A percentile compares a stretch with the other conserved stretches of the same genome.
Conservation (phyloP, 139 green algal genomes). For the Yamagishiella unicocca region DNA sequence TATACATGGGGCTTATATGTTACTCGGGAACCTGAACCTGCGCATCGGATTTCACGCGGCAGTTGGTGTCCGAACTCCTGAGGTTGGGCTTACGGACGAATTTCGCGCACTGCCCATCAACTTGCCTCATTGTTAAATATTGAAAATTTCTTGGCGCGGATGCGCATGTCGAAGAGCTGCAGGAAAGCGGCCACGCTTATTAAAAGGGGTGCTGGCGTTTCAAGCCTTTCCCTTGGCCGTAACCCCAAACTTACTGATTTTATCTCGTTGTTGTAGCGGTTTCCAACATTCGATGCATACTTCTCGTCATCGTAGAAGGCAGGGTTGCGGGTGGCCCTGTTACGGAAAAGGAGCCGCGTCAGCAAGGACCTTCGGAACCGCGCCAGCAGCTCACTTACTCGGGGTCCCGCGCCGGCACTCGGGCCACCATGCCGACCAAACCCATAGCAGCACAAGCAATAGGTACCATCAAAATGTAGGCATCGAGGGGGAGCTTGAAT, state of each 20-base stretch:
- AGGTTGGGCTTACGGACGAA: too few relatives aligned
- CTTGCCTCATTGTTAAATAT: conserved; percentile 16
- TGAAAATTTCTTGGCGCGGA: conserved; percentile 8
- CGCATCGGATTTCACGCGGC: too few relatives aligned
- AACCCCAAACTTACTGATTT: neutral
- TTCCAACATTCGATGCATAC: neutral
- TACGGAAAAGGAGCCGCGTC: neutral
- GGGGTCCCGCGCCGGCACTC: neutral
- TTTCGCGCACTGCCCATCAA: too few relatives aligned
- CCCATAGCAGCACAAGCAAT: conserved; percentile 8
- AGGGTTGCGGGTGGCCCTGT: conserved; percentile 10
- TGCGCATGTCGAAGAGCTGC: conserved; percentile 30
- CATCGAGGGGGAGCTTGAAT: conserved; percentile 22
- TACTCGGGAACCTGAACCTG: too few relatives aligned
- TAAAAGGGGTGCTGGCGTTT: neutral
- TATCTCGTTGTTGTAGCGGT: neutral
- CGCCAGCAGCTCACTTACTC: neutral
- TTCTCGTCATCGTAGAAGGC: conserved; percentile 19
- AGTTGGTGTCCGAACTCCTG: too few relatives aligned
- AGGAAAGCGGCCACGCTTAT: neutral
- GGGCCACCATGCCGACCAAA: neutral
- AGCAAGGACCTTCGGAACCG: neutral
- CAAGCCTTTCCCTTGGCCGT: neutral
- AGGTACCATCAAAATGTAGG: conserved; percentile 16
- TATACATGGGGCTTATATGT: too few relatives aligned